phyloP scores from a whole-genome alignment of 2,329 filamentous ascomycete genomes.

The Malbranchea zuffiana region DNA sequence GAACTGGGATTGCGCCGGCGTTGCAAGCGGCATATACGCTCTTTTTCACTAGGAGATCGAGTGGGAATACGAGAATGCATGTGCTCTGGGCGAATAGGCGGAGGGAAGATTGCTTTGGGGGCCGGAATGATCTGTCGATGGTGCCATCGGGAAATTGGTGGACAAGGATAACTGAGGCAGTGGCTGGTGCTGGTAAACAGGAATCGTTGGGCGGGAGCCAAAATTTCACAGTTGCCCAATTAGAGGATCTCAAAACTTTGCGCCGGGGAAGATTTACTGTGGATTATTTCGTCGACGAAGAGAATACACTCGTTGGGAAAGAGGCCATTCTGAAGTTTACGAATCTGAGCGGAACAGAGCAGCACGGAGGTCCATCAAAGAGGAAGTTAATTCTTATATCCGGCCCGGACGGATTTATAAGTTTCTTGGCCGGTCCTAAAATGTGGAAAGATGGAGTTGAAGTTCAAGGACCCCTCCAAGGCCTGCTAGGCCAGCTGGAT shows the following conservation, averaged over 20 bases:
- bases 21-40: conserved; percentile 65
- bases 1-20: conserved; percentile 84
- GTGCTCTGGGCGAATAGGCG: conserved; percentile 74
- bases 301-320: conserved; percentile 54
- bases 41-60: conserved; percentile 23
- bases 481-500: conserved; percentile 53
- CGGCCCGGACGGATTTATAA: conserved; percentile 82
- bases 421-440: conserved; percentile 68
- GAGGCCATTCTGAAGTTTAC: conserved; percentile 36
- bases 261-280: conserved; percentile 51
- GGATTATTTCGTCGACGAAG: conserved; percentile 72
- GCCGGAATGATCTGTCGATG: conserved; percentile 41
- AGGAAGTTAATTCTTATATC: conserved; percentile 63
- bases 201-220: conserved; percentile 11
- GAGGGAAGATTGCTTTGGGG: conserved; percentile 54
- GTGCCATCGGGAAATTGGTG: conserved; percentile 20
- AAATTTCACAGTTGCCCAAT: conserved; percentile 46
- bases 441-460: conserved; percentile 61
- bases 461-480: conserved; percentile 62
- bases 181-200: neutral
- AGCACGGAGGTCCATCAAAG: conserved; percentile 16
- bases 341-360: conserved; percentile 13
- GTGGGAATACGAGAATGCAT: conserved; percentile 42
- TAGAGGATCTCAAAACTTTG: conserved; percentile 50
- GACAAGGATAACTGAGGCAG: conserved; percentile 19